Base-by-base conservation (phyloP, 2,329 filamentous ascomycete genomes). In the Trichoderma sp. region DNA sequence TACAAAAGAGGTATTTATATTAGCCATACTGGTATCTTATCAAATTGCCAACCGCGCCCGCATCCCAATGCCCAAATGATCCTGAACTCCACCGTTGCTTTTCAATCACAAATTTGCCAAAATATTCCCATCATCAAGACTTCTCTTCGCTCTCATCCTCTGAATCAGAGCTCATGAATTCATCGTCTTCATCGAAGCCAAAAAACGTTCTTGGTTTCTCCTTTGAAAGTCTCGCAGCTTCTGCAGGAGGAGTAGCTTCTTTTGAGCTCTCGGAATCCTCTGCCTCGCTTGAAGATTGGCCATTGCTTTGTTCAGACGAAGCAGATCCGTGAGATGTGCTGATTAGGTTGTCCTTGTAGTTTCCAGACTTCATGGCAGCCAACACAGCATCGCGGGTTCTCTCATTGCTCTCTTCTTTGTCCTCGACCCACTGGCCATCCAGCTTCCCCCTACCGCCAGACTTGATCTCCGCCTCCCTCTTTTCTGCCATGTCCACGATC, bases 341-440 rank as follows among this genome's bases (percentile, higher is more conserved):
- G 6, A 87, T 75, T 2, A 89, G 74, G 72, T 88, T 89, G 80
- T 91, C 89, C 71, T 84, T 87, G 76, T 86, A 88, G 66, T 84
- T 83, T 2, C 89, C 89, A 18, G 84, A 83, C 79, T 88, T 90
- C 82, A 94, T 90, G 8, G 89, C 90, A 59, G 86, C 87, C 54
- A 91, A 76, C 6, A 95, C 91, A 3, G 92, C 92, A 73, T 92
- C 89, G 51, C 92, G 84, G 0, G 94, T 95, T 79, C 91, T 91
- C 81, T 96, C 93, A 72, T 88, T 90, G 30, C 91, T 91, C 77
- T 97, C 94, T 74, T 97, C 94, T 79, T 96, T 97, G 72, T 93
- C 91, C 78, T 99, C 96, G 51, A 98, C 90, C 94, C 95, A 99
- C 77, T 95, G 91, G 0, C 93, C 93, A 75, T 97, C 93, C 51